Evolutionary conservation across 2,329 filamentous ascomycete species (phyloP).

Genomic region (Ophiostoma fasciatum): DNA sequence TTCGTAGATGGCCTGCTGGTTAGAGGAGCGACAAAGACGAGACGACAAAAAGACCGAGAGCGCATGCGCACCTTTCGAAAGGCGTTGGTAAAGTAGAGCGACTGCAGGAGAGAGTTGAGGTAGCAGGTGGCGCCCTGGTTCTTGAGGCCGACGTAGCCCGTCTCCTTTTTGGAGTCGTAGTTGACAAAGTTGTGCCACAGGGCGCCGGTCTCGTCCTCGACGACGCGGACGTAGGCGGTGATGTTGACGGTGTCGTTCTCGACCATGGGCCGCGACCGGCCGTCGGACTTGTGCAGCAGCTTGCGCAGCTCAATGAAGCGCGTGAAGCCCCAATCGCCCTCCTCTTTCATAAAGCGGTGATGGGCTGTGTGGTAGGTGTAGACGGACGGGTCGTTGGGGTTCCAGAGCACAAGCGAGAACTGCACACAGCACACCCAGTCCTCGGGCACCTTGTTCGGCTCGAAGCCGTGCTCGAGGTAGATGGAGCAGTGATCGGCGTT

Average conservation of each 20-base stretch:
- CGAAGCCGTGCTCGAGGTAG: constrained; percentile 90
- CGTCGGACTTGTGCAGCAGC: constrained; percentile 64
- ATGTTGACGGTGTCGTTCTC: constrained; percentile 67
- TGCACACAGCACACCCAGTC: constrained; percentile 96
- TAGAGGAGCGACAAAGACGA: background rate
- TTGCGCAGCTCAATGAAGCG: constrained; percentile 77
- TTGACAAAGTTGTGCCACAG: constrained; percentile 85
- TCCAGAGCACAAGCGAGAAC: constrained; percentile 88
- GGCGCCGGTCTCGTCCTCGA: constrained; percentile 78
- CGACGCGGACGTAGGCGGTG: constrained; percentile 66
- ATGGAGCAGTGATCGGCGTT: constrained; percentile 88
- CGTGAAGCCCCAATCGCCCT: constrained; percentile 99
- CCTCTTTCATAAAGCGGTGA: constrained; percentile 89
- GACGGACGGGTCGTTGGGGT: constrained; percentile 79
- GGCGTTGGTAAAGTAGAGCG: constrained; percentile 74
- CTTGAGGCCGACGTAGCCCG: constrained; percentile 88
- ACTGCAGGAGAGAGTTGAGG: constrained; percentile 71
- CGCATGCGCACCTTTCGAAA: constrained; percentile 60
- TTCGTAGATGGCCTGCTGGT: constrained; percentile 70
- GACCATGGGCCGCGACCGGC: constrained; percentile 51
- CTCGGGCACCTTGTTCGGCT: constrained; percentile 58
- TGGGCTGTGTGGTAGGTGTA: constrained; percentile 73
- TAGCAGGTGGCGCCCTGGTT: constrained; percentile 94
- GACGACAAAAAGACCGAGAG: background rate
- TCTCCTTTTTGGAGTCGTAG: constrained; percentile 99